Percentiles rank a stretch among this genome's conserved stretches.
Evolutionary conservation across 1,139 yeast species (phyloP).

Genomic region (Saccharomyces hybrid): DNA sequence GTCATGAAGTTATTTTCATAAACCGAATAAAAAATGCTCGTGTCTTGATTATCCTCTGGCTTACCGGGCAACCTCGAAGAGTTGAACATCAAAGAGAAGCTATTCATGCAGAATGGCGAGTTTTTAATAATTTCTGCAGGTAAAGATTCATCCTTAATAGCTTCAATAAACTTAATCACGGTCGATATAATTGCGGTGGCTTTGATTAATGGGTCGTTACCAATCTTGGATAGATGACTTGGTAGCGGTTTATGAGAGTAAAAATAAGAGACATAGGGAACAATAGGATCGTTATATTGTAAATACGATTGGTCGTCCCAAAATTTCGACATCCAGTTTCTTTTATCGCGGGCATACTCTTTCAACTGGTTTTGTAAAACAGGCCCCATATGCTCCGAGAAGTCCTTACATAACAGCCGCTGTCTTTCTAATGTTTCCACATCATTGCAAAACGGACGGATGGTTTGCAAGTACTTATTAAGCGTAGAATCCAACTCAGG

Average conservation of each 20-base stretch:
- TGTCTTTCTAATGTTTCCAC: slow-evolving; percentile 48
- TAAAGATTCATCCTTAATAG: slow-evolving; percentile 52
- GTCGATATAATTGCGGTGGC: slow-evolving; percentile 58
- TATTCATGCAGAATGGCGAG: slow-evolving; percentile 87
- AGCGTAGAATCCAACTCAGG: slow-evolving; percentile 77
- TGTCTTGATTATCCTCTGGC: slow-evolving; percentile 43
- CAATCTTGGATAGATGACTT: slow-evolving; percentile 41
- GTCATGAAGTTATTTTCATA: slow-evolving; percentile 62
- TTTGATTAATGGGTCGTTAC: slow-evolving; percentile 66
- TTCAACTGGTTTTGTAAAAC: slow-evolving; percentile 60
- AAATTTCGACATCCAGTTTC: slow-evolving; percentile 87
- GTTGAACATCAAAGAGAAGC: slow-evolving; percentile 87
- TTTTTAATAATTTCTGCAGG: slow-evolving; percentile 75
- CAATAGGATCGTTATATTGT: slow-evolving; percentile 86
- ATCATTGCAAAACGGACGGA: slow-evolving; percentile 58
- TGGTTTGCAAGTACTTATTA: slow-evolving; percentile 58
- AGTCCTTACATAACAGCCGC: slow-evolving; percentile 55
- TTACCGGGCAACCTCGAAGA: slow-evolving; percentile 69
- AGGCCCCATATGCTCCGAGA: slow-evolving; percentile 59
- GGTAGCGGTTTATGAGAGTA: slow-evolving; percentile 70
- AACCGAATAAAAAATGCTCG: slow-evolving; percentile 44
- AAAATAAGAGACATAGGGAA: slow-evolving; percentile 89
- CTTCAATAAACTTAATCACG: slow-evolving; percentile 48
- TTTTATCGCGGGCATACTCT: slow-evolving; percentile 50
- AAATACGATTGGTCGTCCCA: slow-evolving; percentile 95